Base-by-base conservation (phyloP, 208 protist genomes). In the Histomonas meleagridis region DNA sequence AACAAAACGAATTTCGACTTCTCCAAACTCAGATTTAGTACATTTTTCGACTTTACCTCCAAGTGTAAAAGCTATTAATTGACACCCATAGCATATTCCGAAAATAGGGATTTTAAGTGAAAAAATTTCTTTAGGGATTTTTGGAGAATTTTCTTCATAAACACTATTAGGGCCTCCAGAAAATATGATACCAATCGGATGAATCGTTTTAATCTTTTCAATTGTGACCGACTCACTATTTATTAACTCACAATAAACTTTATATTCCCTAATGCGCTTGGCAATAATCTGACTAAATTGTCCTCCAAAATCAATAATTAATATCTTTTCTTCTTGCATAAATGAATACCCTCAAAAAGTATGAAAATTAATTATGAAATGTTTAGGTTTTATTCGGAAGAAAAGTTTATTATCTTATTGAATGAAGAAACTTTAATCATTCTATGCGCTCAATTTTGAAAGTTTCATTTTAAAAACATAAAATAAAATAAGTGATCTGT, bases 61-160 rank as follows among this genome's bases (percentile, higher is more conserved):
- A 16, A 72, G 57, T 57, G 16, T 72, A 32, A 43, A 38, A 7
- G 65, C 65, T 60, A 92, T 92, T 60, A 81, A 81, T 49, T 81
- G 70, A 81, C 97, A 97, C 26, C 98, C 98, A 92, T 98, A 99
- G 94, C 98, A 99, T 91, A 99, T 98, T 90, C 98, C 97, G 0
- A 98, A 92, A 14, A 98, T 93, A 1, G 97, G 97, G 90, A 97
- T 95, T 9, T 91, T 92, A 32, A 90, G 7, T 38, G 90, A 38
- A 53, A 93, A 94, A 32, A 95, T 69, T 28, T 12, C 28, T 35
- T 48, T 35, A 69, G 92, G 48, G 91, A 95, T 97, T 35, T 91
- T 91, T 23, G 97, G 97, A 28, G 97, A 96, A 51, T 96, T 95
- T 3, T 78, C 79, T 57, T 95, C 95, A 93, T 98, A 96, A 23